Conservation (phyloP, 2,329 filamentous ascomycete species). For the Aspergillus spinulosporus region DNA sequence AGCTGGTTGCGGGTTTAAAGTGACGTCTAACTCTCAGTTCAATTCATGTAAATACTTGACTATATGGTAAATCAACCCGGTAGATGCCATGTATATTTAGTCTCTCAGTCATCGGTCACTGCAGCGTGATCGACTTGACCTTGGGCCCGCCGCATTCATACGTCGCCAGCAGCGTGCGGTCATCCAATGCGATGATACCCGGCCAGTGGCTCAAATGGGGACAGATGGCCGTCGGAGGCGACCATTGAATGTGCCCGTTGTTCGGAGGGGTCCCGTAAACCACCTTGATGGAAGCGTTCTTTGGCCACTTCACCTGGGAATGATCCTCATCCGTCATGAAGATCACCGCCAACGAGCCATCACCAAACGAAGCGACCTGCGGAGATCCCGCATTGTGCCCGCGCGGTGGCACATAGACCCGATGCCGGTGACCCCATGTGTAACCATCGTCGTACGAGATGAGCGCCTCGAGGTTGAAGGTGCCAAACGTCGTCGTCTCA, state of each 20-base stretch:
- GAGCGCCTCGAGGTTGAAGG: slow-evolving; percentile 48
- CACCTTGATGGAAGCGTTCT: slow-evolving; percentile 44
- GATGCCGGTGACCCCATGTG: slow-evolving; percentile 44
- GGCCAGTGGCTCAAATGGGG: slow-evolving; percentile 42
- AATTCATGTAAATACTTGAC: slow-evolving; percentile 3
- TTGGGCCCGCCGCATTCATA: slow-evolving; percentile 33
- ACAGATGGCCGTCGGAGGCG: slow-evolving; percentile 32
- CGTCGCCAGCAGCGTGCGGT: slow-evolving; percentile 27
- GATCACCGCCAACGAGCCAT: slow-evolving; percentile 45
- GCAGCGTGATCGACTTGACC: slow-evolving; percentile 25
- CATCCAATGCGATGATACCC: slow-evolving; percentile 34
- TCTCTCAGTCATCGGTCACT: not conserved
- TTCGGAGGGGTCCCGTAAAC: slow-evolving; percentile 38
- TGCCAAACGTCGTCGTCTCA: slow-evolving; percentile 46
- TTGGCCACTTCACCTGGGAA: slow-evolving; percentile 38
- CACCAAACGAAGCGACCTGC: slow-evolving; percentile 46
- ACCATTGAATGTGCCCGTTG: slow-evolving; percentile 39
- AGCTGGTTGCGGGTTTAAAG: slow-evolving; percentile 57
- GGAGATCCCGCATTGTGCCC: slow-evolving; percentile 47
- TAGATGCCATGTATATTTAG: not conserved
- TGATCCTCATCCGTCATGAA: slow-evolving; percentile 52
- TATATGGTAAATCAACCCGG: not conserved
- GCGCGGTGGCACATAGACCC: slow-evolving; percentile 42
- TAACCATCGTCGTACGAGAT: slow-evolving; percentile 48
- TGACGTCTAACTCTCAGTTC: not conserved